Evolutionary conservation across 2,329 filamentous ascomycete genomes (phyloP).

Genomic region (Graphiopsis chlorocephala): DNA sequence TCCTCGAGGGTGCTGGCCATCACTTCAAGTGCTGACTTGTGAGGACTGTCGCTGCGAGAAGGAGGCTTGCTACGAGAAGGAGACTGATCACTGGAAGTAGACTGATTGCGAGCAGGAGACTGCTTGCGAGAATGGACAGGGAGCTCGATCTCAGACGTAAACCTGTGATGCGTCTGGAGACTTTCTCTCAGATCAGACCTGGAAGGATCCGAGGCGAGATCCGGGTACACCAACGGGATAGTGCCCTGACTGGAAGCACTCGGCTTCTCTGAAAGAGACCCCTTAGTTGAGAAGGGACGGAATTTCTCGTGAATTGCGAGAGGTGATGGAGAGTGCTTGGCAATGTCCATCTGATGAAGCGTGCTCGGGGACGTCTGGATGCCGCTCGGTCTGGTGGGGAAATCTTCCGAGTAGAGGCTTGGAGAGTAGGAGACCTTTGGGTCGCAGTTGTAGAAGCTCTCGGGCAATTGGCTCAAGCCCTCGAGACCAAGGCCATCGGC

Average conservation of each 20-base stretch:
- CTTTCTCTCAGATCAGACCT: not conserved
- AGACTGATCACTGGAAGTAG: slow-evolving; percentile 10
- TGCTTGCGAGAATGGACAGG: slow-evolving; percentile 19
- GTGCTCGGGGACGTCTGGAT: not conserved
- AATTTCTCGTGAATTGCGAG: not conserved
- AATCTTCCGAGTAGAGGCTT: slow-evolving; percentile 27
- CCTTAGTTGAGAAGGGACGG: not conserved
- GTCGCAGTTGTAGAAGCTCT: slow-evolving; percentile 22
- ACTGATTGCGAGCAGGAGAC: slow-evolving; percentile 18
- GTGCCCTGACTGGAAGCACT: slow-evolving; percentile 18
- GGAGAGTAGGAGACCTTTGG: slow-evolving; percentile 26
- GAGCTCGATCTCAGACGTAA: not conserved
- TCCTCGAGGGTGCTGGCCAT: slow-evolving; percentile 12
- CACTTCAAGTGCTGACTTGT: not conserved
- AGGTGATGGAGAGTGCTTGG: not conserved
- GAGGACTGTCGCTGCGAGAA: not conserved
- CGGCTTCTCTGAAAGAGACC: slow-evolving; percentile 7
- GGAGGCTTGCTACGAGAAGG: not conserved
- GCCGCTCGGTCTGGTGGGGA: not conserved
- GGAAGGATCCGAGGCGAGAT: slow-evolving; percentile 23
- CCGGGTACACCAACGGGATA: slow-evolving; percentile 23
- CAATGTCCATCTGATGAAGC: not conserved
- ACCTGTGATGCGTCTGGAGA: not conserved
- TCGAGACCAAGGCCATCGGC: slow-evolving; percentile 29
- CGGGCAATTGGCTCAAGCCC: slow-evolving; percentile 29